Evolutionary conservation across 257 asterid species (phyloP).

Genomic region (Cordia subcordata): DNA sequence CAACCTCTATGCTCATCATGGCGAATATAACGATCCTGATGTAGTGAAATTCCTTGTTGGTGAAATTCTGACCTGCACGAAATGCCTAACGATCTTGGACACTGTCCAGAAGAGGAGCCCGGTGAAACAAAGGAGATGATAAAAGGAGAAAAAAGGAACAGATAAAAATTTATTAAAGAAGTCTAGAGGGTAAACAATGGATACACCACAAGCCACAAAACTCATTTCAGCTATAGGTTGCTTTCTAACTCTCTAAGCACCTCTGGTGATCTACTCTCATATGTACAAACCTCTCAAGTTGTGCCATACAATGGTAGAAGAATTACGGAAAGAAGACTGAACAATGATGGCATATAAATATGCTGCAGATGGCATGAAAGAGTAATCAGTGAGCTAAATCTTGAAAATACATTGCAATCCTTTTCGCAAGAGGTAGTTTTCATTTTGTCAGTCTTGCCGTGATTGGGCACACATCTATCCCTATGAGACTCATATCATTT

Average conservation of each 20-base stretch:
- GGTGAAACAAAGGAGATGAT: too few species aligned
- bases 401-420: neutral
- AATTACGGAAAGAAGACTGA: constrained; percentile 2
- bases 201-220: constrained; percentile 6
- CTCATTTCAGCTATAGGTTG: constrained; percentile 22
- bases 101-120: too few species aligned
- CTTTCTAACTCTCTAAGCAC: constrained; percentile 15
- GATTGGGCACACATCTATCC: neutral
- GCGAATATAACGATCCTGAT: too few species aligned
- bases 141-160: neutral
- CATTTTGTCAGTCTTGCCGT: neutral
- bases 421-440: too few species aligned
- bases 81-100: too few species aligned
- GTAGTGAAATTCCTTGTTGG: too few species aligned
- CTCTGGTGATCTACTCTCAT: constrained; percentile 25
- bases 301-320: neutral
- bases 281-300: constrained; percentile 21
- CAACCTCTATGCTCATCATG: too few species aligned
- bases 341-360: neutral
- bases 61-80: too few species aligned
- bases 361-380: constrained; percentile 2
- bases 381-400: neutral
- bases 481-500: neutral
- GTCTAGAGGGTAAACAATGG: neutral
- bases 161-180: neutral